Conservation (phyloP, 140 eudicot species). For the Bidens hawaiensis region DNA sequence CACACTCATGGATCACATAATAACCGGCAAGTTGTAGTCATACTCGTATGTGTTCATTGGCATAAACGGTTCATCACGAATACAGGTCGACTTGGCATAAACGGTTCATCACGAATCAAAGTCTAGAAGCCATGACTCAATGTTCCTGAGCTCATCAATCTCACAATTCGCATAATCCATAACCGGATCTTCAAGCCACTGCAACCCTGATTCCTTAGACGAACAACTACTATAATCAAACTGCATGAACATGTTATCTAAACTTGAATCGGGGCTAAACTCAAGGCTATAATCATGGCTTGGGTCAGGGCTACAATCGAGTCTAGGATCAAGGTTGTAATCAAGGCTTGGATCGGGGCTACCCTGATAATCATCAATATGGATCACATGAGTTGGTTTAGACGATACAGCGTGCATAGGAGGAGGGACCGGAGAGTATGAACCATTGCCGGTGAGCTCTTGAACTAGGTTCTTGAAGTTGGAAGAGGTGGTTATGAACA, state of each 20-base stretch:
- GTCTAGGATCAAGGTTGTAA: too few species aligned
- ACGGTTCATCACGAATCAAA: too few species aligned
- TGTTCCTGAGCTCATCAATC: constrained; percentile 27
- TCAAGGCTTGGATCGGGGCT: constrained; percentile 22
- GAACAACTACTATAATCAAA: constrained; percentile 21
- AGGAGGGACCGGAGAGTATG: constrained; percentile 7
- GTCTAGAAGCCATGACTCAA: constrained; percentile 51
- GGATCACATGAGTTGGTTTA: constrained; percentile 16
- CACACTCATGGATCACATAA: constrained; percentile 22
- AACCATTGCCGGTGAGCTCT: constrained; percentile 56
- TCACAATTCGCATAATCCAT: constrained; percentile 16
- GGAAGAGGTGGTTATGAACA: constrained; percentile 49
- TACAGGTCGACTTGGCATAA: constrained; percentile 9
- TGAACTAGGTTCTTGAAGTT: constrained; percentile 59
- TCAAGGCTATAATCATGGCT: not conserved
- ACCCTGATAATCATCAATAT: constrained; percentile 14
- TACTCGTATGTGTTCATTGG: constrained; percentile 21
- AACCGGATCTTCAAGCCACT: constrained; percentile 10
- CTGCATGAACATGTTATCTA: constrained; percentile 14
- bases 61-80: constrained; percentile 12
- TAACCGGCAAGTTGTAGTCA: constrained; percentile 18
- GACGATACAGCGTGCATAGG: constrained; percentile 10
- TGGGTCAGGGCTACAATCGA: constrained; percentile 20
- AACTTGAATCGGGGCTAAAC: constrained; percentile 23
- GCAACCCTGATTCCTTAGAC: constrained; percentile 25